phyloP scores from a whole-genome alignment of 345 rosid genomes.

The Hibiscus syriacus region DNA sequence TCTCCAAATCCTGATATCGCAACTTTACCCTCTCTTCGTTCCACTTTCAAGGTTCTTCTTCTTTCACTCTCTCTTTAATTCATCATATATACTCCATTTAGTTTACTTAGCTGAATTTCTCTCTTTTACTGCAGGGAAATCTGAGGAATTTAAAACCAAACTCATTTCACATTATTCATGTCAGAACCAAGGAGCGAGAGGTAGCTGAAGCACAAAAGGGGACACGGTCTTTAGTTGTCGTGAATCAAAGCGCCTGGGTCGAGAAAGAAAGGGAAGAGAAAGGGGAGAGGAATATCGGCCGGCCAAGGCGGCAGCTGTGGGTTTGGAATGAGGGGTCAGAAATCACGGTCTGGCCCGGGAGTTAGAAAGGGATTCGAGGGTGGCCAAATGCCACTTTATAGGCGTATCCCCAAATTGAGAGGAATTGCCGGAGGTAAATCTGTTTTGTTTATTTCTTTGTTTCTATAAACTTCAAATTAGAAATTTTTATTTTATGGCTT shows the following conservation, averaged over 20 bases:
- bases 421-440: constrained; percentile 38
- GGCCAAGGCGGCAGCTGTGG: constrained; percentile 98
- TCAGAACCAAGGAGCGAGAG: constrained; percentile 11
- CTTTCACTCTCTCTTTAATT: neutral
- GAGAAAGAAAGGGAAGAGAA: constrained; percentile 81
- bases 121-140: constrained; percentile 28
- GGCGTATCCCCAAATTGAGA: constrained; percentile 81
- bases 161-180: constrained; percentile 21
- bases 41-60: constrained; percentile 24
- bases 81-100: neutral
- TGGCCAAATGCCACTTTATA: constrained; percentile 89
- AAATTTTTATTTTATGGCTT: no score
- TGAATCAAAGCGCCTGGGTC: constrained; percentile 65
- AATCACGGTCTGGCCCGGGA: constrained; percentile 92
- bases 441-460: neutral
- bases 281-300: constrained; percentile 89
- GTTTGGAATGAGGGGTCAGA: constrained; percentile 99
- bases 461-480: neutral
- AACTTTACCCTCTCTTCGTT: constrained; percentile 13
- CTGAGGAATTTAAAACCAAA: constrained; percentile 20
- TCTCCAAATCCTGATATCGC: constrained; percentile 25
- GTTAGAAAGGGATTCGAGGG: constrained; percentile 89
- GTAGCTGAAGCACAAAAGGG: neutral
- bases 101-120: neutral
- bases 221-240: constrained; percentile 19